These are phyloP conservation scores for Juglanconis sp. DNA, from an alignment of 2,329 filamentous ascomycete species.

Conservation along the genomic window DNA sequence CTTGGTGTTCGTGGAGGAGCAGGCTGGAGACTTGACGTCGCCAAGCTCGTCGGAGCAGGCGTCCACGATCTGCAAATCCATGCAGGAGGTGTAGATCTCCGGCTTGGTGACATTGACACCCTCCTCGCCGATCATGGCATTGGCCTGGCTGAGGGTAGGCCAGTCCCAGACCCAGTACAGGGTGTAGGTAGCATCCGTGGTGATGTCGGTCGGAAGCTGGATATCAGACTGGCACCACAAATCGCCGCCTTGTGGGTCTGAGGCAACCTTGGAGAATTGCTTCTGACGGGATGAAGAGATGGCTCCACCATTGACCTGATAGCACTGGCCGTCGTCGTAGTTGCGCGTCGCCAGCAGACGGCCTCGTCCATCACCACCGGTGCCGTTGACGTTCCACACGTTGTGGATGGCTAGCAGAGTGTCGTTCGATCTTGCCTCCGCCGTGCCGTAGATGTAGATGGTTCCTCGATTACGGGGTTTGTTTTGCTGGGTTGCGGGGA, in stretches of 20 bases:
- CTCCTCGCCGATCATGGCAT: constrained; percentile 26
- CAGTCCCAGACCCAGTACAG: constrained; percentile 98
- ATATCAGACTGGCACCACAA: constrained; percentile 81
- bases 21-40: constrained; percentile 33
- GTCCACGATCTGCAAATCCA: constrained; percentile 35
- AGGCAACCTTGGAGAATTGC: constrained; percentile 48
- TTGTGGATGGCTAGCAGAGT: constrained; percentile 55
- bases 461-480: constrained; percentile 67
- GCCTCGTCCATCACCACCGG: constrained; percentile 76
- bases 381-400: constrained; percentile 75
- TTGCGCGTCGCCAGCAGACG: constrained; percentile 71
- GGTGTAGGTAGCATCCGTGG: constrained; percentile 66
- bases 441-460: constrained; percentile 73
- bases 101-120: constrained; percentile 31
- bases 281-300: constrained; percentile 59
- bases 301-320: constrained; percentile 64
- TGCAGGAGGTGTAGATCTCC: constrained; percentile 42
- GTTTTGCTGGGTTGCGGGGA: constrained; percentile 50
- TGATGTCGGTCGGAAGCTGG: constrained; percentile 64
- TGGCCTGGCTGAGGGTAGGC: constrained; percentile 54
- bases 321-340: constrained; percentile 90
- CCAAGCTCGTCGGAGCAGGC: constrained; percentile 35
- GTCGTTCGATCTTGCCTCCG: constrained; percentile 50
- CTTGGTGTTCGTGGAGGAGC: constrained; percentile 24
- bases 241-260: constrained; percentile 53